Evolutionary conservation across 116 monocot genomes (phyloP).

Genomic region (Papilionanthe hybrid): DNA sequence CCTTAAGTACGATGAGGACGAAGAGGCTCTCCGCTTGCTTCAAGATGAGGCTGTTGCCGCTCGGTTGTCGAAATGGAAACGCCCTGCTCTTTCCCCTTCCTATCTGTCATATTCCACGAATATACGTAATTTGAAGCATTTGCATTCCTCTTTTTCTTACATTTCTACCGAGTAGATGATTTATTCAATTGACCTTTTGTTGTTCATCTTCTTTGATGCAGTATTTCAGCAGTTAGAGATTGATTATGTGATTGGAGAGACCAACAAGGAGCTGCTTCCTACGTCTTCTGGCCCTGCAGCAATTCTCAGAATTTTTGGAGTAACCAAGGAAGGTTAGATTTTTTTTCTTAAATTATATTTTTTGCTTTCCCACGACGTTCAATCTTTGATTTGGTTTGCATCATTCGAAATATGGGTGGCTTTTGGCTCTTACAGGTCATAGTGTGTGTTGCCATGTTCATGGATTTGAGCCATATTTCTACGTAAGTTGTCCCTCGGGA

Average conservation of each 20-base stretch:
- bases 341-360: no score
- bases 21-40: slow-evolving; percentile 59
- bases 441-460: slow-evolving; percentile 95
- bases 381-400: neutral
- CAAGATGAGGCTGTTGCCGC: slow-evolving; percentile 64
- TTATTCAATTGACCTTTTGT: neutral
- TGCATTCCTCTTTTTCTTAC: neutral
- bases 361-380: neutral
- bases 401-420: neutral
- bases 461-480: slow-evolving; percentile 99
- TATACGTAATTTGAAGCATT: no score
- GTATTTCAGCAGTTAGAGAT: slow-evolving; percentile 90
- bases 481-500: slow-evolving; percentile 72
- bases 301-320: slow-evolving; percentile 92
- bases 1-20: slow-evolving; percentile 64
- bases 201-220: slow-evolving; percentile 2
- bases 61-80: slow-evolving; percentile 77
- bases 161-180: neutral
- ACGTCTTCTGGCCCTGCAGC: slow-evolving; percentile 73
- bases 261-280: slow-evolving; percentile 64
- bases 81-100: slow-evolving; percentile 25
- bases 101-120: neutral
- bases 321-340: slow-evolving; percentile 77
- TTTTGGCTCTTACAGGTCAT: slow-evolving; percentile 51
- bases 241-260: slow-evolving; percentile 89